Percentiles rank a stretch among this genome's conserved stretches.
These are phyloP conservation scores for Xylariaceae sp. DNA, from an alignment of 2,329 filamentous ascomycete species.

Conservation along the genomic window DNA sequence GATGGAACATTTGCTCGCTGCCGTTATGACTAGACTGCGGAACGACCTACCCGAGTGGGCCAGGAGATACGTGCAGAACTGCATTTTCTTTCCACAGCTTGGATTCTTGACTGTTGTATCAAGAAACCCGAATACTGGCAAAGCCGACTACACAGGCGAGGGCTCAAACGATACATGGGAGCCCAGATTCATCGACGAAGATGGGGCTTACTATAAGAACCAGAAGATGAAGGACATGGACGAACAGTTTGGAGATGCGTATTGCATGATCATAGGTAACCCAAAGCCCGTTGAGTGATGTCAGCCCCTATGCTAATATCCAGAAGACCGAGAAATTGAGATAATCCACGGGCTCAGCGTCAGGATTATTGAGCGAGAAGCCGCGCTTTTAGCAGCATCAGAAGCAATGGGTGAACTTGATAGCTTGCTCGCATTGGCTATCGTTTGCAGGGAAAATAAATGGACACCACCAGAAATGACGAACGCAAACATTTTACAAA, in stretches of 20 bases:
- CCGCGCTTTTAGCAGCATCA: conserved; percentile 62
- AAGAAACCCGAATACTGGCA: conserved; percentile 52
- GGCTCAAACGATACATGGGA: conserved; percentile 62
- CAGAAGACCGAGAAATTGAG: conserved; percentile 76
- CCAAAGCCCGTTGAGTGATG: not conserved
- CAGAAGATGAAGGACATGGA: conserved; percentile 75
- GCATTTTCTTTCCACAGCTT: conserved; percentile 85
- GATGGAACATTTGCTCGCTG: conserved; percentile 65
- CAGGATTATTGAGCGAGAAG: conserved; percentile 63
- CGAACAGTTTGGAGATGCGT: conserved; percentile 74
- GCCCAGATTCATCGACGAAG: conserved; percentile 67
- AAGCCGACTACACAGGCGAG: conserved; percentile 59
- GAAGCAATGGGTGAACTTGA: conserved; percentile 84
- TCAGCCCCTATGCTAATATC: conserved; percentile 9
- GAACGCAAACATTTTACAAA: conserved; percentile 62
- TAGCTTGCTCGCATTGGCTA: conserved; percentile 72
- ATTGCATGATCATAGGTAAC: conserved; percentile 74
- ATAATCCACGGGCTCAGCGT: conserved; percentile 74
- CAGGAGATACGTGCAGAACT: conserved; percentile 55
- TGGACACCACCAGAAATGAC: conserved; percentile 67
- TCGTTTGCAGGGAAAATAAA: conserved; percentile 69
- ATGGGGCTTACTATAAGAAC: conserved; percentile 81
- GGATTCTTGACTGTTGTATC: conserved; percentile 80
- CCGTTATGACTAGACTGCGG: conserved; percentile 61
- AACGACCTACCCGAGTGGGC: conserved; percentile 56